These are phyloP conservation scores for Trebouxia gelatinosa DNA, from an alignment of 163 green algal genomes.

Conservation along the genomic window DNA sequence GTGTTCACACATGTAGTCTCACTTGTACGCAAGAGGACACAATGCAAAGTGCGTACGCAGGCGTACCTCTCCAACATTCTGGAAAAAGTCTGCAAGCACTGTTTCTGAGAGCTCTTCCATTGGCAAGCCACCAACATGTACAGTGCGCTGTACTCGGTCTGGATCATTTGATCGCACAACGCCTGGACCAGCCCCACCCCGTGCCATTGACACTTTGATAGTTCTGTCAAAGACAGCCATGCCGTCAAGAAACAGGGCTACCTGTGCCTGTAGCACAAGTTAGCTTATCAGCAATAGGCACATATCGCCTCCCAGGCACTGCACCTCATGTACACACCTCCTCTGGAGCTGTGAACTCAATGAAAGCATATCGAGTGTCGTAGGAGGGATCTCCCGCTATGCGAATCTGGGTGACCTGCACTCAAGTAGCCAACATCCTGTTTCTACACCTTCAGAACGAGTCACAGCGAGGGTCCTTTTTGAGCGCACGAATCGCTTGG, in stretches of 20 bases:
- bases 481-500: too few relatives aligned
- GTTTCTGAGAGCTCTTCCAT: slow-evolving; percentile 46
- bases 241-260: slow-evolving; percentile 43
- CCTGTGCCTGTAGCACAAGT: slow-evolving; percentile 30
- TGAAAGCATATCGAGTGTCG: slow-evolving; percentile 50
- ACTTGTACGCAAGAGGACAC: too few relatives aligned
- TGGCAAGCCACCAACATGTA: slow-evolving; percentile 46
- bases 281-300: background rate
- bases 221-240: slow-evolving; percentile 46
- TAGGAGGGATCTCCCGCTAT: slow-evolving; percentile 45
- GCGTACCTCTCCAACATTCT: slow-evolving; percentile 44
- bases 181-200: slow-evolving; percentile 33
- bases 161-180: slow-evolving; percentile 39
- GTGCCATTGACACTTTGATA: slow-evolving; percentile 41
- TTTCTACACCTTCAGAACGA: too few relatives aligned
- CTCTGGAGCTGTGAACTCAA: slow-evolving; percentile 45
- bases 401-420: slow-evolving; percentile 45
- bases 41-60: background rate
- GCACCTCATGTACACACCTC: slow-evolving; percentile 21
- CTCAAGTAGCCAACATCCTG: too few relatives aligned
- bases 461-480: too few relatives aligned
- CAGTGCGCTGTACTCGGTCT: slow-evolving; percentile 43
- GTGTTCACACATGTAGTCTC: too few relatives aligned
- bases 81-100: slow-evolving; percentile 42
- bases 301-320: background rate